Percentiles rank a stretch among this genome's conserved stretches.
These are phyloP conservation scores for Solanum hybrid DNA, from an alignment of 305 asterid genomes.

Conservation along the genomic window DNA sequence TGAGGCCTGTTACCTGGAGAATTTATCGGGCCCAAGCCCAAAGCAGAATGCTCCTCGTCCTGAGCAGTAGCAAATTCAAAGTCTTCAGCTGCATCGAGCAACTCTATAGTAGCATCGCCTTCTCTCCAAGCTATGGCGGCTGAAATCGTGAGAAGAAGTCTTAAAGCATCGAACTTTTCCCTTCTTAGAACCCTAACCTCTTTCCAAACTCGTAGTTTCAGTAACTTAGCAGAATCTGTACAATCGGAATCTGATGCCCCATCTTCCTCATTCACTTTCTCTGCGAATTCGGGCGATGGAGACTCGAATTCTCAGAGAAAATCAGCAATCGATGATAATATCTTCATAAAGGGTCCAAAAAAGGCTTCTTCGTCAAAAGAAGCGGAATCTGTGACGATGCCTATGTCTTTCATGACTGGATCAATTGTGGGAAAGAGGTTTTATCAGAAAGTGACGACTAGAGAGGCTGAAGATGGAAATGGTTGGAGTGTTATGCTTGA, in stretches of 20 bases:
- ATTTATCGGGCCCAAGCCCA: neutral
- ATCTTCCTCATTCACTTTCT: conserved; percentile 43
- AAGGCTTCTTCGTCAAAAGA: conserved; percentile 5
- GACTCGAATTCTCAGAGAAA: conserved; percentile 1
- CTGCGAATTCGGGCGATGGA: conserved; percentile 12
- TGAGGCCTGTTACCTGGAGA: neutral
- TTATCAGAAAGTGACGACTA: conserved; percentile 64
- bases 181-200: conserved; percentile 21
- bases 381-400: conserved; percentile 61
- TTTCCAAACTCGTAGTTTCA: conserved; percentile 26
- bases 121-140: conserved; percentile 36
- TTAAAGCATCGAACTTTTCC: conserved; percentile 24
- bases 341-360: conserved; percentile 39
- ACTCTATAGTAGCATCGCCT: neutral
- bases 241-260: conserved; percentile 25
- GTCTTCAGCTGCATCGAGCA: neutral
- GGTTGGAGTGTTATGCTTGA: conserved; percentile 94
- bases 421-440: conserved; percentile 84
- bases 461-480: conserved; percentile 76
- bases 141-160: conserved; percentile 32
- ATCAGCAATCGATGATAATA: conserved; percentile 11
- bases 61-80: neutral
- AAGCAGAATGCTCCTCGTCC: neutral
- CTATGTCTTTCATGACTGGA: conserved; percentile 89
- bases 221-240: conserved; percentile 29